Base-by-base conservation (phyloP, 116 monocot species). In the Iris pallida region DNA sequence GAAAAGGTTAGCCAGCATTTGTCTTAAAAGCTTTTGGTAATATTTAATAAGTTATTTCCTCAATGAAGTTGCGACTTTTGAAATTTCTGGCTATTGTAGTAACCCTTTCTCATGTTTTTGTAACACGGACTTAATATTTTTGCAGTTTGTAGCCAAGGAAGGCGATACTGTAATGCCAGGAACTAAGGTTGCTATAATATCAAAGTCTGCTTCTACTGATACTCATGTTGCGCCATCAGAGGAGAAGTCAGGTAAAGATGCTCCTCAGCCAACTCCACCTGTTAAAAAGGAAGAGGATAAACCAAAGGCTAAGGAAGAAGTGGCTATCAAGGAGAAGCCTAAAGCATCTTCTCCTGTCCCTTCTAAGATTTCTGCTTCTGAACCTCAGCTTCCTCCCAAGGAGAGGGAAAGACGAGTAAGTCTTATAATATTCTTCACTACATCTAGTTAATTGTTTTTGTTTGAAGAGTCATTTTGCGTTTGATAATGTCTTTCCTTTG, bases 381-480 rank as follows among this genome's bases (percentile, higher is more conserved):
- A 95, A 73, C 95, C 89, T 30, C 86, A 84, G 68, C 96, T 96
- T 74, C 96, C 89, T 78, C 92, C 92, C 12, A 92, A 96, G 75
- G 89, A 92, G 69, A 87, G 86, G 69, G 96, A 96, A 80, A 84
- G 87, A 74, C 73, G 96, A 41, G 96, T 96, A 83, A 80, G 83
- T 71, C 17, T 60, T 5, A 47, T 41, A 11, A 48, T 20, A 9
- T 14, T 57, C 16, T 15, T 53, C 7, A 46, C 3, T 45, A 8
- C 63, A 8, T 5, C 17, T 45, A 16, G 18, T 9, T 4, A 20
- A 45, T 48, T 48, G n/a, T n/a, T n/a, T n/a, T n/a, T n/a, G n/a
- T n/a, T n/a, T 3, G 0, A 30, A 30, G 3, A 30, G 30, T 3
- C 30, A 30, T n/a, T 62, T 43, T 62, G 43, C 44, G 60, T 16